Conservation (phyloP, 176 grass and related monocot species). For the Carex cristatella region DNA sequence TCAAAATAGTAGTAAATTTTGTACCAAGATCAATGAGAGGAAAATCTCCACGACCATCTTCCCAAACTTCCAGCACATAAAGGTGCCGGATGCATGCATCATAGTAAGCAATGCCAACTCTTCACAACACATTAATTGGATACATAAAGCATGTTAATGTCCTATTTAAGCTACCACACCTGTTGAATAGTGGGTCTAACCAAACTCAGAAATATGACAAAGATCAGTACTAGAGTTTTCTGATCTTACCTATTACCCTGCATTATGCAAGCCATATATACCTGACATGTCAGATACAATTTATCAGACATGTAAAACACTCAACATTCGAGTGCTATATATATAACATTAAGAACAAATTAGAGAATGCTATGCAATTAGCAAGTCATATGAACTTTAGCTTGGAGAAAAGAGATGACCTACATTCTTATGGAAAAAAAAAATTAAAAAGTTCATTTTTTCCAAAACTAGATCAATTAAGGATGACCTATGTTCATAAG, state of each 20-base stretch:
- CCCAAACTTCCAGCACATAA: conserved; percentile 91
- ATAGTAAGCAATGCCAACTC: conserved; percentile 88
- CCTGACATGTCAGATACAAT: conserved; percentile 48
- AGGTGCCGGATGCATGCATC: conserved; percentile 73
- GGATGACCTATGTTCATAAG: background rate
- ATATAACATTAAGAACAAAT: background rate
- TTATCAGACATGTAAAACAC: conserved; percentile 4
- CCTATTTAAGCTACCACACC: background rate
- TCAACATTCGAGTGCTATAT: background rate
- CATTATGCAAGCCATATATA: conserved; percentile 96
- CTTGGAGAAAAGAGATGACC: background rate
- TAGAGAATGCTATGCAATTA: conserved; percentile 3
- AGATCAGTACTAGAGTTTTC: background rate
- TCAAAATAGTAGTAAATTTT: background rate
- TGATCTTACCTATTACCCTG: conserved; percentile 68
- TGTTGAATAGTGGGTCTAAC: background rate
- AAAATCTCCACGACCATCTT: conserved; percentile 60
- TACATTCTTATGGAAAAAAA: background rate
- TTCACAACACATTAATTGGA: conserved; percentile 17
- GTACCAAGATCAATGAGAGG: conserved; percentile 96
- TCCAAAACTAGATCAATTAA: background rate
- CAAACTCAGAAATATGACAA: background rate
- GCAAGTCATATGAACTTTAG: conserved; percentile 18
- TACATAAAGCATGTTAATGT: background rate
- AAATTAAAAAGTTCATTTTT: background rate